Evolutionary conservation across 805 yeast species (phyloP).

Genomic region (Barnettozyma pratensis): DNA sequence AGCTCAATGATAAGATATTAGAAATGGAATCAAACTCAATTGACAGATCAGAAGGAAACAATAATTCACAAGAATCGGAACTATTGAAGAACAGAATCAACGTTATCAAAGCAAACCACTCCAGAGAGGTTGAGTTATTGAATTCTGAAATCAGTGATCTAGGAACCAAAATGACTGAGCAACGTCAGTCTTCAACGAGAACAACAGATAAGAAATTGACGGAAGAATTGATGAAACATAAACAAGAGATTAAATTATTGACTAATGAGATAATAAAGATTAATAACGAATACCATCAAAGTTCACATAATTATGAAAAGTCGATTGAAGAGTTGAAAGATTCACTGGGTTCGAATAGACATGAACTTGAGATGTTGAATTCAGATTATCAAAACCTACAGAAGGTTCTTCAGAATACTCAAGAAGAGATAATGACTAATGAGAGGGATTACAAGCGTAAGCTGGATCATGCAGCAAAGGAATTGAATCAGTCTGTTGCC

Average conservation of each 20-base stretch:
- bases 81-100: constrained; percentile 19
- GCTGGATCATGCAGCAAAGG: constrained; percentile 32
- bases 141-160: constrained; percentile 13
- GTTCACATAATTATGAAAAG: constrained; percentile 12
- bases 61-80: constrained; percentile 16
- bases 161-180: constrained; percentile 4
- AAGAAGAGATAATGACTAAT: constrained; percentile 24
- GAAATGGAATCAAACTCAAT: constrained; percentile 16
- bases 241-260: constrained; percentile 14
- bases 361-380: constrained; percentile 17
- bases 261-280: constrained; percentile 13
- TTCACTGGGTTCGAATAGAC: constrained; percentile 10
- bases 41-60: constrained; percentile 7
- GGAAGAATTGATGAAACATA: constrained; percentile 12
- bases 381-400: constrained; percentile 24
- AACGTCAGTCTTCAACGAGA: background rate
- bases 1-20: constrained; percentile 9
- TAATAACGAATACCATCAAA: constrained; percentile 9
- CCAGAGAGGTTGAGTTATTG: constrained; percentile 18
- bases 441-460: constrained; percentile 27
- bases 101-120: constrained; percentile 18
- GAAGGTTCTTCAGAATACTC: constrained; percentile 17
- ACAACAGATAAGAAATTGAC: constrained; percentile 4
- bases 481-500: constrained; percentile 36
- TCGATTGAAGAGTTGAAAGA: constrained; percentile 10